Percentiles rank a stretch among this genome's conserved stretches.
phyloP scores from a whole-genome alignment of 2,329 filamentous ascomycete species.

The Trichocomaceae sp. region DNA sequence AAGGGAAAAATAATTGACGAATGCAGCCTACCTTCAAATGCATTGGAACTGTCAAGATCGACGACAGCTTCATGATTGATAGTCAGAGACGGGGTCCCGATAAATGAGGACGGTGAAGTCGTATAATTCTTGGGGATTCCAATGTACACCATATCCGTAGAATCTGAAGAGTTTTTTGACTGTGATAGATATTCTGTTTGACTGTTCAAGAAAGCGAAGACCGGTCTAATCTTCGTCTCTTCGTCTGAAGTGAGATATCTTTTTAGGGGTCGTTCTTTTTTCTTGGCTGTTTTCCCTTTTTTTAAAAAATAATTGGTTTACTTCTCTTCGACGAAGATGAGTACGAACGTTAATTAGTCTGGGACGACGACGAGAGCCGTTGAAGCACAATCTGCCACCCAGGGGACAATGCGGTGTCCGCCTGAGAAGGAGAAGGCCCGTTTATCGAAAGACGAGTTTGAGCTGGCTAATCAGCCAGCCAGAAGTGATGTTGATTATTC shows the following conservation, averaged over 20 bases:
- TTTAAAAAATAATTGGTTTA: background rate
- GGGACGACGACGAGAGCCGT: constrained; percentile 34
- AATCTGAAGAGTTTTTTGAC: constrained; percentile 9
- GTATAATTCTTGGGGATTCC: constrained; percentile 75
- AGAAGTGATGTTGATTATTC: constrained; percentile 40
- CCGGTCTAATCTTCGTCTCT: background rate
- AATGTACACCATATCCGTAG: constrained; percentile 73
- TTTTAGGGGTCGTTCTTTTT: background rate
- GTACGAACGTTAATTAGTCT: constrained; percentile 11
- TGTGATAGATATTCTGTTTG: constrained; percentile 16
- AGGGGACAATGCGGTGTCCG: constrained; percentile 93
- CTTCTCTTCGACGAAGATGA: constrained; percentile 6
- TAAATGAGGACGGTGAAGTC: constrained; percentile 67
- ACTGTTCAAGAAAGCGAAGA: constrained; percentile 23
- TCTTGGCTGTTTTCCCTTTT: background rate
- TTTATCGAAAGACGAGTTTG: constrained; percentile 48
- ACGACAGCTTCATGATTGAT: constrained; percentile 94
- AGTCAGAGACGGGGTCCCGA: constrained; percentile 80
- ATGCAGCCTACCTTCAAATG: constrained; percentile 71
- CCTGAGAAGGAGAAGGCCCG: constrained; percentile 95
- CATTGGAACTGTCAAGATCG: constrained; percentile 89
- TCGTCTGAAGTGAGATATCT: background rate
- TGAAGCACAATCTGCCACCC: constrained; percentile 96
- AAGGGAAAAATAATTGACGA: background rate
- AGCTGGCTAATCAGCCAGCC: constrained; percentile 71